A percentile compares a stretch with the other conserved stretches of the same genome.
Evolutionary conservation across 148 eudicot species (phyloP).

Genomic region (Persicaria tinctoria): DNA sequence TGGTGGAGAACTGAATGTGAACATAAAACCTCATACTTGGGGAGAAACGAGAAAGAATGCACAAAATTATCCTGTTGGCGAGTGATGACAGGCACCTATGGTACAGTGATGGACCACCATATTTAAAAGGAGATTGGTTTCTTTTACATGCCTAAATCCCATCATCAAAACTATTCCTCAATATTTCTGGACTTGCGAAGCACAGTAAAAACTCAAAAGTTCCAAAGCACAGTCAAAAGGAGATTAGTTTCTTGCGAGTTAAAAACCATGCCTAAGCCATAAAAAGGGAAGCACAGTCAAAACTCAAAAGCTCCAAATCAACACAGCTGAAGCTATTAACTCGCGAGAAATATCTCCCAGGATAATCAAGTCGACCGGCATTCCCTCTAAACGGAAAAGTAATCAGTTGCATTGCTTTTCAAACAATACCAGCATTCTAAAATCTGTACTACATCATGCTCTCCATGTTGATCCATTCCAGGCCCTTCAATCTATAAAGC

Average conservation of each 20-base stretch:
- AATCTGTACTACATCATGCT: not conserved
- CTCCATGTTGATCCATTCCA: not conserved
- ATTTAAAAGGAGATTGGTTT: not conserved
- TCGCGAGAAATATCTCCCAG: no score
- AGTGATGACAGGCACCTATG: not conserved
- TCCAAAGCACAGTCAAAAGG: no score
- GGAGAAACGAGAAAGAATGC: no score
- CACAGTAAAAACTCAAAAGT: no score
- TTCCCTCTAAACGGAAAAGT: not conserved
- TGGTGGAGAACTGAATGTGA: not conserved
- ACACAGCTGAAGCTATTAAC: not conserved
- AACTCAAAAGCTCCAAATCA: not conserved
- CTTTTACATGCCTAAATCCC: not conserved
- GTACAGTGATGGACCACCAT: not conserved
- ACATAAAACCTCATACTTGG: not conserved
- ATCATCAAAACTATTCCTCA: not conserved
- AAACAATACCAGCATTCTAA: not conserved
- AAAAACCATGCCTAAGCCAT: no score
- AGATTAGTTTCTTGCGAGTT: no score
- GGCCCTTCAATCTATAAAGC: no score
- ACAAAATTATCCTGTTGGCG: no score
- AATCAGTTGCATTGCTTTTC: not conserved
- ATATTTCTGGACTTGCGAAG: no score
- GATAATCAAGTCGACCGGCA: not conserved
- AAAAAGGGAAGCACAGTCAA: no score